Conservation (phyloP, 306 rosid species). For the Gillenia trifoliata region DNA sequence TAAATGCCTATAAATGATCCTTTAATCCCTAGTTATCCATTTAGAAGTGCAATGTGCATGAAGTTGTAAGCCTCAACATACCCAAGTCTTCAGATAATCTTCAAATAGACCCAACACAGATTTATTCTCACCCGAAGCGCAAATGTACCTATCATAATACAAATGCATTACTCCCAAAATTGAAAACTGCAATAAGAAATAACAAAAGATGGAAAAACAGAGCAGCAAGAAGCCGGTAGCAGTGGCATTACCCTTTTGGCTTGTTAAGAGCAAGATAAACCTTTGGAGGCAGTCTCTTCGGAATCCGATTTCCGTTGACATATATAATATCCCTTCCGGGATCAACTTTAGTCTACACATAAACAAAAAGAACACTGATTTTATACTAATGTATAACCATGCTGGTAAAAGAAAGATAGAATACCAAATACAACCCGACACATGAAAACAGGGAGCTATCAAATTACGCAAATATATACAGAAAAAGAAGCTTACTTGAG, state of each 20-base stretch:
- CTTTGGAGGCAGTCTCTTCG: conserved; percentile 83
- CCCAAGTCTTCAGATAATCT: conserved; percentile 71
- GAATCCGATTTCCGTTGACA: conserved; percentile 89
- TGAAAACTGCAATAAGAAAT: neutral
- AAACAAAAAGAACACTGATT: neutral
- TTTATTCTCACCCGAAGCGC: conserved; percentile 78
- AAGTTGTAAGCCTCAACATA: conserved; percentile 35
- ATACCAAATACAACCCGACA: neutral
- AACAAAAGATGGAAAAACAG: conserved; percentile 10
- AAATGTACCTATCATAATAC: conserved; percentile 58
- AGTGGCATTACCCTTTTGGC: conserved; percentile 80
- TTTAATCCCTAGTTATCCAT: neutral
- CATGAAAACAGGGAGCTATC: neutral
- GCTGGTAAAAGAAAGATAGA: neutral
- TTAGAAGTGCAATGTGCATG: neutral
- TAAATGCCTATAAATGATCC: neutral
- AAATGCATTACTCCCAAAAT: conserved; percentile 11
- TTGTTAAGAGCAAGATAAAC: conserved; percentile 90
- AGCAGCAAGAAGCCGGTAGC: conserved; percentile 5
- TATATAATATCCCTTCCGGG: conserved; percentile 80
- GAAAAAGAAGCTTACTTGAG: neutral
- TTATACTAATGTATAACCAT: neutral
- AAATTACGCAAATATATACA: neutral
- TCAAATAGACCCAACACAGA: conserved; percentile 69
- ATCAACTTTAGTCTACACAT: conserved; percentile 73